Base-by-base conservation (phyloP, 1,284 basidiomycete species). In the Melampsora americana region DNA sequence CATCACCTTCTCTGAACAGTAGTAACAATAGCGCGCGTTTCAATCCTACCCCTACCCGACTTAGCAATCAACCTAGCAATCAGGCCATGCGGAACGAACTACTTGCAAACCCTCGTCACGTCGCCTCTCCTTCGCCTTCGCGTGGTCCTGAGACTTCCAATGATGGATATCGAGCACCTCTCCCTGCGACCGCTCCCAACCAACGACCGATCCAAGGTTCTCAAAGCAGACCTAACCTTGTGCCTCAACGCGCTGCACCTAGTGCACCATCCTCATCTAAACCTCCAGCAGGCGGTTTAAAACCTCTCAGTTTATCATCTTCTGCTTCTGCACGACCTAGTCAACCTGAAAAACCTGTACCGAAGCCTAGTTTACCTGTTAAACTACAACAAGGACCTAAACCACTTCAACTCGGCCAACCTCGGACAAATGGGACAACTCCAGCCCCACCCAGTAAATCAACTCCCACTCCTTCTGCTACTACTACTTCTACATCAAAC, bases 401-500 rank as follows among this genome's bases (percentile, higher is more conserved):
- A 50, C 79, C 80, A 9, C 70, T 80, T 12, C 65, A 39, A 50
- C 68, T 61, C 30, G 69, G 68, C 16, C 69, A 67, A 26, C 44
- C 59, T 23, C 74, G 69, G 32, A 69, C 84, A 28, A 82, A 84
- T 44, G 64, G 64, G 18, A 56, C 35, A 1, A 69, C 83, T 85
- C 79, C 80, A 82, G 74, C 80, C 79, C 20, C 85, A 86, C 82
- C 86, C 18, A 83, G 84, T 1, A 83, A 87, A 6, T 83, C 85
- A 3, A 85, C 87, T 3, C 87, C 87, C 60, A 84, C 56, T 23
- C 56, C 46, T 12, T 20, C 69, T 64, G 9, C 32, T 20, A 72
- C 56, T 30, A n/a, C 50, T n/a, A 26, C 28, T 23, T 20, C 18
- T 26, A 56, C 50, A 20, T 5, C 18, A 4, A 56, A 56, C 12